These are phyloP conservation scores for Entomophthora muscae DNA, from an alignment of 371 early-diverging fungal species.

Conservation along the genomic window DNA sequence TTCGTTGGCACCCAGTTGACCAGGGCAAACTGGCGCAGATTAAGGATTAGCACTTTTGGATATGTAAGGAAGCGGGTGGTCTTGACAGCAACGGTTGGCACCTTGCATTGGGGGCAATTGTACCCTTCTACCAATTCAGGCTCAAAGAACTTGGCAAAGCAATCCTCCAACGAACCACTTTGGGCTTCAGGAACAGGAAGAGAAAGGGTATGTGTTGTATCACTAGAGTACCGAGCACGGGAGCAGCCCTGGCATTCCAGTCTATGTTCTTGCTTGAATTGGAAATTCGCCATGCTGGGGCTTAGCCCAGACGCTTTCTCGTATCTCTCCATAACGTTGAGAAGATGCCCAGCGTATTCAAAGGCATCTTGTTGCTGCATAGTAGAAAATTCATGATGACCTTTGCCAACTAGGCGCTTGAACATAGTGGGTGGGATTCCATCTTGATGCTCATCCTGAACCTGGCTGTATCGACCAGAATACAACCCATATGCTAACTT, in stretches of 20 bases:
- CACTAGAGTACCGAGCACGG: slow-evolving; percentile 52
- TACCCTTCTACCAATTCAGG: slow-evolving; percentile 48
- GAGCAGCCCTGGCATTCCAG: slow-evolving; percentile 70
- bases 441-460: slow-evolving; percentile 22
- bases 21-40: slow-evolving; percentile 67
- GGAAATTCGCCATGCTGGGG: slow-evolving; percentile 54
- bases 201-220: slow-evolving; percentile 36
- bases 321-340: slow-evolving; percentile 48
- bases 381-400: slow-evolving; percentile 80
- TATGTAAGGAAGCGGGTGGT: slow-evolving; percentile 60
- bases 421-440: slow-evolving; percentile 79
- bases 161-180: slow-evolving; percentile 34
- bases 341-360: slow-evolving; percentile 75
- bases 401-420: slow-evolving; percentile 72
- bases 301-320: slow-evolving; percentile 35
- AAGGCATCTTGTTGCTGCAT: slow-evolving; percentile 97
- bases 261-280: slow-evolving; percentile 60
- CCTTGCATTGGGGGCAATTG: slow-evolving; percentile 59
- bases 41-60: slow-evolving; percentile 65
- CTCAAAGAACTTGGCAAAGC: slow-evolving; percentile 39
- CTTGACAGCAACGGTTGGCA: slow-evolving; percentile 45
- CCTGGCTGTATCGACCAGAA: slow-evolving; percentile 57
- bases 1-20: slow-evolving; percentile 80
- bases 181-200: slow-evolving; percentile 53
- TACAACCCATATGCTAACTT: slow-evolving; percentile 80